Conservation (phyloP, 352 stramenopile genomes). For the Globisporangium nunn region DNA sequence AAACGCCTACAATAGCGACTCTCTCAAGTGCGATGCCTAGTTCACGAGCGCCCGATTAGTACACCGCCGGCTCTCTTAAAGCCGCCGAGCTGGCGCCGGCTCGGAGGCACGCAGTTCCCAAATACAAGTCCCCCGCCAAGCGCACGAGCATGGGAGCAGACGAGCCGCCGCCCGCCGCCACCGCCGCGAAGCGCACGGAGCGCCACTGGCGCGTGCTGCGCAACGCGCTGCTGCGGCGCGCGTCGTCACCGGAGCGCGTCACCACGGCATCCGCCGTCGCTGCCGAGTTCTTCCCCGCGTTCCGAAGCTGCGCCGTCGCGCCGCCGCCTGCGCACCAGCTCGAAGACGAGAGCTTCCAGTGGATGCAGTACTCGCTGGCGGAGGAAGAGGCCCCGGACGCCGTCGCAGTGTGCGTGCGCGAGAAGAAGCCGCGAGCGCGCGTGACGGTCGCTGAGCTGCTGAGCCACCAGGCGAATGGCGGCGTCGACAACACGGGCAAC, state of each 20-base stretch:
- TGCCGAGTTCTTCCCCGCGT: conserved; percentile 60
- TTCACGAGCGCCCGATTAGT: too few species aligned
- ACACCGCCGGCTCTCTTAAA: too few species aligned
- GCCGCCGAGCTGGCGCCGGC: background rate
- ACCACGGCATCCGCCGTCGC: conserved; percentile 52
- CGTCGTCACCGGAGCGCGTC: background rate
- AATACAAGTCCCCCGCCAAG: background rate
- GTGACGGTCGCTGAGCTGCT: conserved; percentile 59
- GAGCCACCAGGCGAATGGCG: conserved; percentile 69
- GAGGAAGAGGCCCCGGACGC: background rate
- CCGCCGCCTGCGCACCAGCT: conserved; percentile 4
- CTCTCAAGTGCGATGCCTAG: background rate
- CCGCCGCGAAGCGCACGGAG: conserved; percentile 26
- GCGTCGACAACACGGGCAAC: conserved; percentile 86
- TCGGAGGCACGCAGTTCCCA: too few species aligned
- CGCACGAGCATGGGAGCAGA: background rate
- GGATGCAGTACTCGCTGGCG: conserved; percentile 37
- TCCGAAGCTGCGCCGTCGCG: conserved; percentile 5
- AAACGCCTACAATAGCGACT: background rate
- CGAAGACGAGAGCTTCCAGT: conserved; percentile 32
- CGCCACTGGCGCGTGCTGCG: conserved; percentile 68
- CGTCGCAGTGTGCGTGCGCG: conserved; percentile 38
- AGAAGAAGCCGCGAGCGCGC: conserved; percentile 52
- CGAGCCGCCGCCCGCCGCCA: background rate
- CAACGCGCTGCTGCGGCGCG: conserved; percentile 40